Percentiles rank a stretch among this genome's conserved stretches.
These are phyloP conservation scores for Wallacemonas collosoma DNA, from an alignment of 208 protist species.

Conservation along the genomic window DNA sequence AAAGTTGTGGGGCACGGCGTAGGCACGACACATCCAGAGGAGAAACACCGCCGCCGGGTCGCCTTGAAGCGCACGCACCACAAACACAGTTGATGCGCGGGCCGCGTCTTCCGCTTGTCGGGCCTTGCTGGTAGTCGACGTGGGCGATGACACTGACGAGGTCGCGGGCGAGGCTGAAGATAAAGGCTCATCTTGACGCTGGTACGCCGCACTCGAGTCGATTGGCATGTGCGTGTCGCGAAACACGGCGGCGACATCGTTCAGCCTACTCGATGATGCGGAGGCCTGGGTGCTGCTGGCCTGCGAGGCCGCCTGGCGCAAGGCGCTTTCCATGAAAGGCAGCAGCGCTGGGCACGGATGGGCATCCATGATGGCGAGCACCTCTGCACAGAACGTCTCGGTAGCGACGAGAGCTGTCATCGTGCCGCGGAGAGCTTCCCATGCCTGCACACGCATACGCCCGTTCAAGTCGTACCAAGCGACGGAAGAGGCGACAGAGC, in stretches of 20 bases:
- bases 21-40: constrained; percentile 74
- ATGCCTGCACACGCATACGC: constrained; percentile 41
- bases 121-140: background rate
- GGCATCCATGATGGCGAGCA: constrained; percentile 59
- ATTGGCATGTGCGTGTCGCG: constrained; percentile 2
- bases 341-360: constrained; percentile 45
- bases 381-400: constrained; percentile 72
- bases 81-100: constrained; percentile 29
- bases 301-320: constrained; percentile 41
- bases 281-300: constrained; percentile 16
- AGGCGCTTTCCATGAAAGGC: constrained; percentile 53
- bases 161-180: background rate
- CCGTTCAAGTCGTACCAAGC: constrained; percentile 73
- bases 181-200: background rate
- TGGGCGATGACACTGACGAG: background rate
- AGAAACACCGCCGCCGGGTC: constrained; percentile 72
- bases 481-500: constrained; percentile 5
- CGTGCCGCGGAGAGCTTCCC: constrained; percentile 54
- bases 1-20: constrained; percentile 62
- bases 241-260: background rate
- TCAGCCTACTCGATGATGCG: background rate
- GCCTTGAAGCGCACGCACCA: constrained; percentile 52
- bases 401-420: constrained; percentile 65
- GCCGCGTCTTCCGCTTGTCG: background rate
- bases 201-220: constrained; percentile 3